phyloP scores from a whole-genome alignment of 176 grass and related monocot species.

The Coix lacrymajobi region DNA sequence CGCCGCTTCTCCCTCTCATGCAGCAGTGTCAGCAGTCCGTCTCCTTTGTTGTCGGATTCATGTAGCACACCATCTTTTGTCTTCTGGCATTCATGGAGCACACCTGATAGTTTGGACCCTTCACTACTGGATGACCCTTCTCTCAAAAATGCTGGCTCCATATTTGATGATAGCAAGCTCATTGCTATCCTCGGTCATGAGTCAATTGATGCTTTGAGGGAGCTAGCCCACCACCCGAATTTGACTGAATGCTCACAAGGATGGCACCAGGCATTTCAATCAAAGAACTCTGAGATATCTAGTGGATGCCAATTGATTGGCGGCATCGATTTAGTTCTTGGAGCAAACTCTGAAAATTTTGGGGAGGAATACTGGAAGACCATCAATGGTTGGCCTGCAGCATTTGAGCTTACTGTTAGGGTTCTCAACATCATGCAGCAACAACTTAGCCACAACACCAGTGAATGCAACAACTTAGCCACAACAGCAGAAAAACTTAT shows the following conservation, averaged over 20 bases:
- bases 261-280: neutral
- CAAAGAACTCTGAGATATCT: neutral
- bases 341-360: neutral
- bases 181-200: slow-evolving; percentile 11
- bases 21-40: slow-evolving; percentile 4
- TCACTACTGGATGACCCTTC: slow-evolving; percentile 15
- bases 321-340: neutral
- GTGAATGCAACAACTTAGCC: neutral
- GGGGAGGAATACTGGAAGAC: slow-evolving; percentile 18
- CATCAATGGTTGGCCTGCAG: slow-evolving; percentile 4
- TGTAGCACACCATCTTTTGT: slow-evolving; percentile 13
- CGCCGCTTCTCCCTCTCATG: neutral
- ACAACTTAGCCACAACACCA: neutral
- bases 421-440: neutral
- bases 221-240: neutral
- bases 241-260: slow-evolving; percentile 1
- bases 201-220: neutral
- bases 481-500: neutral
- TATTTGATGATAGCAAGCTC: slow-evolving; percentile 8
- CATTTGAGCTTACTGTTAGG: neutral
- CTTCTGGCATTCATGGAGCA: slow-evolving; percentile 3
- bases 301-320: neutral
- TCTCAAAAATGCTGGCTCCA: neutral
- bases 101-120: neutral
- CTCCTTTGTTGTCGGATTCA: slow-evolving; percentile 1